phyloP scores from a whole-genome alignment of 2,329 filamentous ascomycete genomes.

The Neobulgaria alba region DNA sequence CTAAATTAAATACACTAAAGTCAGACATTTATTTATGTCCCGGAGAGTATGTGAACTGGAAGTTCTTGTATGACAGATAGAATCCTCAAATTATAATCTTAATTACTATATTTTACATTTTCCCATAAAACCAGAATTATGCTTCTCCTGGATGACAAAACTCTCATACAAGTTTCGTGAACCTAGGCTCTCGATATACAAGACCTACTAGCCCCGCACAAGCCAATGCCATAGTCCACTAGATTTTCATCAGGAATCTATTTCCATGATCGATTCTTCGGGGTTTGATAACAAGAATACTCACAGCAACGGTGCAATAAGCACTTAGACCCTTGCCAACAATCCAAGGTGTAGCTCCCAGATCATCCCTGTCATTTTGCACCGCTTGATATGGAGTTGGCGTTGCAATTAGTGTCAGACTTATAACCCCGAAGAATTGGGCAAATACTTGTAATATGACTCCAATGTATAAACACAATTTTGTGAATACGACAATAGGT shows the following conservation, averaged over 20 bases:
- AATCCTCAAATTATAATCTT: too few relatives aligned
- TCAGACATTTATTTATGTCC: too few relatives aligned
- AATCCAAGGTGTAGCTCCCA: constrained; percentile 4
- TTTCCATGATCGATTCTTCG: too few relatives aligned
- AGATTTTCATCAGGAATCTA: too few relatives aligned
- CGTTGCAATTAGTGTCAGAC: constrained; percentile 4
- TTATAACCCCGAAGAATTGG: constrained; percentile 4
- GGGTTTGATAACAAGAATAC: too few relatives aligned
- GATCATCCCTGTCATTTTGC: background rate
- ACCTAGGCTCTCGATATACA: constrained; percentile 1
- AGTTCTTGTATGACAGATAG: too few relatives aligned
- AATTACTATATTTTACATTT: too few relatives aligned
- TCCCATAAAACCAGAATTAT: too few relatives aligned
- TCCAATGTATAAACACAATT: constrained; percentile 1
- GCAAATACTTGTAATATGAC: constrained; percentile 4
- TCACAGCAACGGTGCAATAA: constrained; percentile 3
- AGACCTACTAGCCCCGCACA: background rate
- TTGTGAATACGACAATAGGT: background rate
- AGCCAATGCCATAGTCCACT: constrained; percentile 1
- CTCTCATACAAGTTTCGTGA: too few relatives aligned
- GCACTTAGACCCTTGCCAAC: constrained; percentile 4
- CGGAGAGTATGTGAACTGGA: too few relatives aligned
- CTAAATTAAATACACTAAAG: too few relatives aligned
- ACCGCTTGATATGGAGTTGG: constrained; percentile 1
- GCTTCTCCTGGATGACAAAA: too few relatives aligned